Conservation (phyloP, 2,329 filamentous ascomycete genomes). For the Coniochaeta sp. region DNA sequence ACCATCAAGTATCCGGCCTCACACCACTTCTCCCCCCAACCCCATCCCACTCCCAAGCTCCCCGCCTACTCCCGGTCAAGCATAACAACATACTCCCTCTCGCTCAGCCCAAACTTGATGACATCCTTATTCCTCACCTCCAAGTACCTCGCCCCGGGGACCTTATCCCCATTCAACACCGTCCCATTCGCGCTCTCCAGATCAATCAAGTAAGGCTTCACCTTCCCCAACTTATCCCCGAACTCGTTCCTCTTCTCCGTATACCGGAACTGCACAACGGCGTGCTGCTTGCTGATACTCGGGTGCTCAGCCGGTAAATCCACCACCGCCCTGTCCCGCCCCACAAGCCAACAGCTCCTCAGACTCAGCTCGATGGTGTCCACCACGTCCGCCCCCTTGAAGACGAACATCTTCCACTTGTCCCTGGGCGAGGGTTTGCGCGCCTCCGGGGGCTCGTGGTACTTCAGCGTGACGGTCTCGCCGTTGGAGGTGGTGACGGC, state of each 20-base stretch:
- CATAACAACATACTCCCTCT: conserved; percentile 95
- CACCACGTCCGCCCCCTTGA: conserved; percentile 74
- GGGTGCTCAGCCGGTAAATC: conserved; percentile 84
- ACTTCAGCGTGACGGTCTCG: conserved; percentile 77
- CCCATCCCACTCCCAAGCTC: too few relatives aligned
- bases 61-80: conserved; percentile 35
- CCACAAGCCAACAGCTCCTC: conserved; percentile 86
- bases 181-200: conserved; percentile 92
- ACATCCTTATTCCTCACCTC: conserved; percentile 88
- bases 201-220: conserved; percentile 87
- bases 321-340: conserved; percentile 71
- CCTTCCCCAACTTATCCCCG: conserved; percentile 72
- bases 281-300: conserved; percentile 91
- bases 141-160: conserved; percentile 73
- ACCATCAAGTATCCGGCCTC: too few relatives aligned
- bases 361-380: conserved; percentile 72
- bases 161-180: conserved; percentile 64
- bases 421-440: conserved; percentile 76
- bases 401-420: conserved; percentile 85
- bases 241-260: conserved; percentile 78
- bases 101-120: conserved; percentile 78
- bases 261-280: conserved; percentile 87
- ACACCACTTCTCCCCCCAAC: too few relatives aligned
- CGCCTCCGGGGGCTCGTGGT: conserved; percentile 90
- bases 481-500: conserved; percentile 63